These are phyloP conservation scores for Pseudofabraea citricarpa DNA, from an alignment of 2,329 filamentous ascomycete species.

Conservation along the genomic window DNA sequence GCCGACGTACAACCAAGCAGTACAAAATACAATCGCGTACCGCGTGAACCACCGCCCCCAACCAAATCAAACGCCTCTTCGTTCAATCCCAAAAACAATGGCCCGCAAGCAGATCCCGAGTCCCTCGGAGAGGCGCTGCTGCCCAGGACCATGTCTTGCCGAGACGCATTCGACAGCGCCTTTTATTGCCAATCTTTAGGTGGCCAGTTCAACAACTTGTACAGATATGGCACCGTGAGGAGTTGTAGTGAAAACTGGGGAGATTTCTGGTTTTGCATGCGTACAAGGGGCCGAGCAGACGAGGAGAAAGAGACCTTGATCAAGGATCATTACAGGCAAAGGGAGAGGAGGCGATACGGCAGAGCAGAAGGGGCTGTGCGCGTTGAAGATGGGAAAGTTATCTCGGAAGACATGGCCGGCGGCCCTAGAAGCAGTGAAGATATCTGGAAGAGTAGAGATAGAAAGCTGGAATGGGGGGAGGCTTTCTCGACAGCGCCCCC, in stretches of 20 bases:
- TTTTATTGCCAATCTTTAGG: constrained; percentile 92
- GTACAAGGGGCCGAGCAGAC: constrained; percentile 59
- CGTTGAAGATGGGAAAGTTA: constrained; percentile 19
- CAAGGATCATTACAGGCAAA: constrained; percentile 29
- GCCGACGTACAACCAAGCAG: constrained; percentile 16
- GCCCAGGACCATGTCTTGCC: constrained; percentile 81
- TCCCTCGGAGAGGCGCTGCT: constrained; percentile 65
- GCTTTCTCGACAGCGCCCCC: constrained; percentile 31
- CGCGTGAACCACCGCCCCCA: constrained; percentile 12
- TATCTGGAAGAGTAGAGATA: constrained; percentile 74
- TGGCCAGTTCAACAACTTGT: constrained; percentile 87
- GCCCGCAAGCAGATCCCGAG: constrained; percentile 15
- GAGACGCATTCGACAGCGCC: constrained; percentile 82
- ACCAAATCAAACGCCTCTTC: constrained; percentile 7
- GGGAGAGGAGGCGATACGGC: constrained; percentile 54
- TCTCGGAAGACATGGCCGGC: background rate
- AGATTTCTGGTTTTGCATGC: constrained; percentile 98
- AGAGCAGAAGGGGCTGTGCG: constrained; percentile 56
- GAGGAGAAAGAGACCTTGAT: constrained; percentile 48
- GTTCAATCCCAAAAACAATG: constrained; percentile 3
- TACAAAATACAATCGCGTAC: constrained; percentile 23
- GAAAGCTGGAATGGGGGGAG: constrained; percentile 45
- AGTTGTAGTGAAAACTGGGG: constrained; percentile 82
- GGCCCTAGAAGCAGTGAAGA: constrained; percentile 69
- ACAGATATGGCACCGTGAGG: constrained; percentile 75